Evolutionary conservation across 139 green algal species (phyloP), one percentile per base, ranked within the genome.

Genomic region (Chlorella sp.): DNA sequence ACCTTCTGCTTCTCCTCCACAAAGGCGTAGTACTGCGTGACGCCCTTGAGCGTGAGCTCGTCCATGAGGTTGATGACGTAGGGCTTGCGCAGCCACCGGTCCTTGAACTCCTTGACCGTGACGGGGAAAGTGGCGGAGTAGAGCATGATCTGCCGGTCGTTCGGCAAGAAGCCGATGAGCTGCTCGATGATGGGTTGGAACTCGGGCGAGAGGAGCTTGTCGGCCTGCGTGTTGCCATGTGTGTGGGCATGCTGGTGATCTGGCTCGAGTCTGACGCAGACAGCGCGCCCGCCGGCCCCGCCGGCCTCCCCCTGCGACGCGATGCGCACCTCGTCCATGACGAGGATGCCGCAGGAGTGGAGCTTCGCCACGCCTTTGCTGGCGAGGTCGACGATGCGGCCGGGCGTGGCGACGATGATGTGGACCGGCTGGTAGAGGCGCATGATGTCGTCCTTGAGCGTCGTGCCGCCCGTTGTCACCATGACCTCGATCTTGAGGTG

Each of bases 61-160:
- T 98, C 95, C 96, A 99, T 99, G 6, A 99, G 85, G 86, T 99
- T 99, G 76, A 99, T 97, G 74, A 99, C 91, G 82, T 98, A 97
- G 0, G 96, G 95, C 85, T 96, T 96, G 72, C 87, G 90, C 62
- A 77, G 75, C 32, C 27, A 80, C 2, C 33, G 31, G 23, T 80
- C 74, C 49, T 97, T 97, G 83, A 99, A 99, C 49, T 92, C 74
- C 79, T 97, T 97, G 60, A 99, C 96, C 3, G 93, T 98, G 35
- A 99, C 95, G 17, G 96, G 96, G 82, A 99, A 99, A 2, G 94
- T 98, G 20, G 95, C 95, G 10, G 89, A 97, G 84, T 97, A 99
- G 31, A 98, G 86, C 82, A 97, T 89, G 77, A 99, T 97, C 85
- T 99, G 96, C 42, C 95, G 82, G 32, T 94, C 84, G 4, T 84